Conservation (phyloP, 768 basidiomycete genomes). For the Steccherinum ochraceum region DNA sequence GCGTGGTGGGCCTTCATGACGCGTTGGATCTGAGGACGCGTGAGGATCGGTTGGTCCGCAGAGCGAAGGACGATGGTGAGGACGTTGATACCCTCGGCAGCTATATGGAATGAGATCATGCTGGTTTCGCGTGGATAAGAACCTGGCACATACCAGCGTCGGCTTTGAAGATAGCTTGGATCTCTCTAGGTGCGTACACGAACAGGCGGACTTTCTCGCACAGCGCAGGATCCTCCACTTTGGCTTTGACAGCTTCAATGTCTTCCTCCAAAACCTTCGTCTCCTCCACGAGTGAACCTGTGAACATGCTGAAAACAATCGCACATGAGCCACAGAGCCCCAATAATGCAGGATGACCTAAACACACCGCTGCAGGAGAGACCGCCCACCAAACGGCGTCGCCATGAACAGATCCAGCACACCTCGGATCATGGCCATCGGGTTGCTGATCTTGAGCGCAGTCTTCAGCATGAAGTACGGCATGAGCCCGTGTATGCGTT, state of each 20-base stretch:
- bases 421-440: slow-evolving; percentile 90
- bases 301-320: slow-evolving; percentile 76
- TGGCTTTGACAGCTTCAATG: slow-evolving; percentile 80
- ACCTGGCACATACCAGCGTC: slow-evolving; percentile 67
- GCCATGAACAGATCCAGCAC: slow-evolving; percentile 94
- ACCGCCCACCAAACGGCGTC: slow-evolving; percentile 91
- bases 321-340: no score
- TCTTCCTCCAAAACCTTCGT: slow-evolving; percentile 80
- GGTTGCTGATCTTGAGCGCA: slow-evolving; percentile 88
- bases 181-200: slow-evolving; percentile 81
- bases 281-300: slow-evolving; percentile 86
- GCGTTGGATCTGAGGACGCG: slow-evolving; percentile 72
- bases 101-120: slow-evolving; percentile 29
- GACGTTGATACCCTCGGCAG: slow-evolving; percentile 63
- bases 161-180: slow-evolving; percentile 73
- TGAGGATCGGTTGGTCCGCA: slow-evolving; percentile 66
- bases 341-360: neutral
- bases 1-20: slow-evolving; percentile 75
- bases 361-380: slow-evolving; percentile 78
- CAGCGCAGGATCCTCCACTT: slow-evolving; percentile 82
- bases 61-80: slow-evolving; percentile 77
- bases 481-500: slow-evolving; percentile 93
- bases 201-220: slow-evolving; percentile 86
- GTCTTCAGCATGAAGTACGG: slow-evolving; percentile 96
- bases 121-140: neutral